A percentile compares a stretch with the other conserved stretches of the same genome.
These are phyloP conservation scores for Gillenia trifoliata DNA, from an alignment of 306 rosid species.

Conservation along the genomic window DNA sequence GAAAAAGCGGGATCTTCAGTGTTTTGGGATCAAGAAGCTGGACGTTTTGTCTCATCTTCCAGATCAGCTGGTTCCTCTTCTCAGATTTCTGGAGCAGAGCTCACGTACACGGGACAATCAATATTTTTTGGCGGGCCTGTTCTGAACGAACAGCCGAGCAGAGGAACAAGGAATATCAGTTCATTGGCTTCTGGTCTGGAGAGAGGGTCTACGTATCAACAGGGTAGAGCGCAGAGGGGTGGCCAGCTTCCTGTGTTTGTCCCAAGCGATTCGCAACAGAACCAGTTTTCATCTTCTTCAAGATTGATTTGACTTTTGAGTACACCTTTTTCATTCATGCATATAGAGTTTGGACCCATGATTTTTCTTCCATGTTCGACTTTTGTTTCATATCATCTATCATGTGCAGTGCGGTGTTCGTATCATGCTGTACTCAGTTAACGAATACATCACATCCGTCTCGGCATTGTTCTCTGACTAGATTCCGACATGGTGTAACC, in stretches of 20 bases:
- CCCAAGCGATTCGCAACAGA: constrained; percentile 55
- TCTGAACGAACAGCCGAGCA: constrained; percentile 45
- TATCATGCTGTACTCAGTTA: not conserved
- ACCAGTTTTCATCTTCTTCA: constrained; percentile 30
- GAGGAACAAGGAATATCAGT: constrained; percentile 38
- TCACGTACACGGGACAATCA: constrained; percentile 57
- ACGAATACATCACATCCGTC: not conserved
- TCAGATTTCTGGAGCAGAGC: constrained; percentile 55
- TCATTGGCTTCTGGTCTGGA: constrained; percentile 30
- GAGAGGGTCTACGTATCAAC: constrained; percentile 49
- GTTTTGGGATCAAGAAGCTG: constrained; percentile 81
- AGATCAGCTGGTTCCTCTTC: constrained; percentile 36
- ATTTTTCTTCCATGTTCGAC: not conserved
- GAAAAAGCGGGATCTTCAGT: constrained; percentile 48
- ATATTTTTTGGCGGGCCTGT: constrained; percentile 76
- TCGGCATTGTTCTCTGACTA: not conserved
- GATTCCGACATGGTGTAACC: not conserved
- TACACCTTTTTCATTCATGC: not conserved
- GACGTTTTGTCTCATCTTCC: constrained; percentile 62
- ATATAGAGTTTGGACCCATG: not conserved
- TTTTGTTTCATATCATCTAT: not conserved
- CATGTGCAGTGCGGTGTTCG: not conserved
- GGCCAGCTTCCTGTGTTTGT: constrained; percentile 75
- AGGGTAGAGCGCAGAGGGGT: constrained; percentile 57
- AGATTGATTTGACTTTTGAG: constrained; percentile 4